Conservation (phyloP, 306 rosid genomes). For the Luffa aegyptiaca region DNA sequence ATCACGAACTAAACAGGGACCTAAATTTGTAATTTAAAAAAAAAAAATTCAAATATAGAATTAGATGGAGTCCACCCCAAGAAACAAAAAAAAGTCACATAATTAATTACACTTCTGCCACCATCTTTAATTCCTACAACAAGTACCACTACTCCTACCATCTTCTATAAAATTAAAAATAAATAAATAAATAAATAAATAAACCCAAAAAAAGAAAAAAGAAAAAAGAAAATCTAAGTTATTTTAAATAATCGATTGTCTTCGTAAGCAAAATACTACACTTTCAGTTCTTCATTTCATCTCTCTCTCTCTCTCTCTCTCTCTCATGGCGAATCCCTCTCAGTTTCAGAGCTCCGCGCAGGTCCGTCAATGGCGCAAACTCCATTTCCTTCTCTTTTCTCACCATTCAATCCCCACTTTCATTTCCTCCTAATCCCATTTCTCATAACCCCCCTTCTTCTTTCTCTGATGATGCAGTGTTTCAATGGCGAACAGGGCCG, state of each 20-base stretch:
- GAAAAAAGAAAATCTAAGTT: not conserved
- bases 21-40: no score
- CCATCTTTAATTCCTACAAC: conserved; percentile 1
- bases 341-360: conserved; percentile 34
- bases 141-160: not conserved
- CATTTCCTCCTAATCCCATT: not conserved
- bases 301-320: not conserved
- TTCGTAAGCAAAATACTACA: conserved; percentile 9
- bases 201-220: not conserved
- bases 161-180: not conserved
- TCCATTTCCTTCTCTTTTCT: not conserved
- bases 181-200: not conserved
- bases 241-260: not conserved
- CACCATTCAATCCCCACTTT: not conserved
- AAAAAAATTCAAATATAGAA: no score
- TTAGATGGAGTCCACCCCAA: not conserved
- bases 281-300: not conserved
- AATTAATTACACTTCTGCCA: conserved; percentile 13
- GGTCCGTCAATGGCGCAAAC: conserved; percentile 9
- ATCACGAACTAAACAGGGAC: no score
- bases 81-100: not conserved
- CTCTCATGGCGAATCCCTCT: conserved; percentile 25
- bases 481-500: not conserved
- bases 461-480: conserved; percentile 3
- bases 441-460: not conserved